Base-by-base conservation (phyloP, 192 early-diverging fungal species). In the Linnemannia exigua region DNA sequence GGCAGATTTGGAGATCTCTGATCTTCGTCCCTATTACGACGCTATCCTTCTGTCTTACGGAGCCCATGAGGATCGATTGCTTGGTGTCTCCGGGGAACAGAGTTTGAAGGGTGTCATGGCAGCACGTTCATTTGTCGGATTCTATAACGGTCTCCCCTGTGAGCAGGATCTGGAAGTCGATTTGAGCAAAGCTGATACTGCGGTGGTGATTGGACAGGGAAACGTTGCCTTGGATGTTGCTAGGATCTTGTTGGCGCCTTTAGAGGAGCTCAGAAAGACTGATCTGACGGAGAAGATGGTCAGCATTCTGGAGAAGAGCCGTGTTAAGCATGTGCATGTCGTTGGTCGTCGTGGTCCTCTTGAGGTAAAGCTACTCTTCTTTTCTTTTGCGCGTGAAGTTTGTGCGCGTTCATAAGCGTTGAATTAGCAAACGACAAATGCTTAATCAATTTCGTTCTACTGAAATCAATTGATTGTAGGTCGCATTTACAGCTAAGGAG, bases 221-320 rank as follows among this genome's bases (percentile, higher is more conserved):
- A 99, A 99, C 77, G 97, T 99, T 1, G 97, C 97, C 0, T 86
- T 99, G 67, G 97, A 99, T 90, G 94, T 96, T 22, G 97, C 97
- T 3, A 90, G 98, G 77, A 93, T 98, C 14, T 89, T 99, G 33
- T 87, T 99, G 61, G 92, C 90, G 2, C 92, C 93, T 9, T 72
- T 95, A 20, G 91, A 95, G 31, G 89, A 80, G n/a, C 88, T 99
- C 63, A 90, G 90, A 20, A 94, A 91, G 75, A 99, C 97, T 0
- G 98, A 99, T 84, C 94, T 98, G 28, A 94, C 97, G 2, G 90
- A 91, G 22, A 89, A 90, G 79, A 97, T 96, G 3, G 76, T 97
- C 17, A 92, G 92, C 36, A 85, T 80, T 4, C 81, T 98, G 67
- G 78, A 91, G 11, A 89, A 90, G 67, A 97, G 94, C 84, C 81